Percentiles rank a stretch among this genome's conserved stretches.
Evolutionary conservation across 106 monocot genomes (phyloP).

Genomic region (Narthecium ossifragum): DNA sequence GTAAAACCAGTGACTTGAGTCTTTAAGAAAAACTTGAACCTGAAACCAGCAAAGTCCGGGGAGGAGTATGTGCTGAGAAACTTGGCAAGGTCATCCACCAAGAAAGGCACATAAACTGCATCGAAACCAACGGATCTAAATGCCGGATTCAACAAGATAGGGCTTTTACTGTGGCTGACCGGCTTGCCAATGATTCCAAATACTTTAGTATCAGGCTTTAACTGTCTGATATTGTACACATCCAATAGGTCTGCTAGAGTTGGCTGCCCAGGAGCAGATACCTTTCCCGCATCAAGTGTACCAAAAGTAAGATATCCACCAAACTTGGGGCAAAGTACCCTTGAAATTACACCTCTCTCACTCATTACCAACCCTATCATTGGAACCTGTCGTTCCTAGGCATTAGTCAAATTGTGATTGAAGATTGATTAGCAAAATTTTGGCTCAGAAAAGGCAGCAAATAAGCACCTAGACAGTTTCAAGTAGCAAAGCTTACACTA

Average conservation of each 20-base stretch:
- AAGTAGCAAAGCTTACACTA: no score
- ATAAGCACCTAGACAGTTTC: no score
- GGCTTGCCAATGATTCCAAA: slow-evolving; percentile 89
- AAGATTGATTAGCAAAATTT: no score
- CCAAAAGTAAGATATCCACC: slow-evolving; percentile 97
- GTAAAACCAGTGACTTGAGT: no score
- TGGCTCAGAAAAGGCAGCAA: no score
- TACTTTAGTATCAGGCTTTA: slow-evolving; percentile 66
- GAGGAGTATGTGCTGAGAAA: slow-evolving; percentile 78
- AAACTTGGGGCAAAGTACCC: slow-evolving; percentile 79
- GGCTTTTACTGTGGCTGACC: slow-evolving; percentile 81
- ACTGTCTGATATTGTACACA: slow-evolving; percentile 70
- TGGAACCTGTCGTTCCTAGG: slow-evolving; percentile 63
- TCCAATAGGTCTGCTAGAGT: slow-evolving; percentile 68
- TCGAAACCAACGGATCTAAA: slow-evolving; percentile 62
- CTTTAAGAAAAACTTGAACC: slow-evolving; percentile 38
- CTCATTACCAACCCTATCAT: slow-evolving; percentile 92
- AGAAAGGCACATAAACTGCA: slow-evolving; percentile 88
- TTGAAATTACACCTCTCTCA: slow-evolving; percentile 82
- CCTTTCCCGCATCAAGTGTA: slow-evolving; percentile 53
- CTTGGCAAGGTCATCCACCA: slow-evolving; percentile 64
- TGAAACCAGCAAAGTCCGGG: slow-evolving; percentile 89
- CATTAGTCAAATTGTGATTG: slow-evolving; percentile 32
- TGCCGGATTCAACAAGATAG: slow-evolving; percentile 69
- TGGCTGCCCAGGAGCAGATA: slow-evolving; percentile 94